Base-by-base conservation (phyloP, 306 rosid species). In the Mimosa bimucronata region DNA sequence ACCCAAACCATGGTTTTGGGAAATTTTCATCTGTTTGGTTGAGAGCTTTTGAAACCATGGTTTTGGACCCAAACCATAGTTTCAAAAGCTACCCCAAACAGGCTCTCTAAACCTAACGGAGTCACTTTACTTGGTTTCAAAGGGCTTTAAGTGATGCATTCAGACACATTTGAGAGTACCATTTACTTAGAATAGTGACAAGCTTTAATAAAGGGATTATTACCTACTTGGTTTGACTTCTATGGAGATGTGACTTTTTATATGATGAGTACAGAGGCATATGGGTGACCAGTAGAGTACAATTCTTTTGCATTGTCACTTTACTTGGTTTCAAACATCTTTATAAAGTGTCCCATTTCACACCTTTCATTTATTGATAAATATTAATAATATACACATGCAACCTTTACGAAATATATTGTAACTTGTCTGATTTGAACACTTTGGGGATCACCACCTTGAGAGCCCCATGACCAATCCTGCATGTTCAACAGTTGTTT, bases 261-360 rank as follows among this genome's bases (percentile, higher is more conserved):
- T 48, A 16, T 4, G 55, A 16, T 48, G 19, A 48, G 21, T 48
- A 48, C 21, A 48, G 55, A 48, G 5, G 21, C 55, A 48, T 16
- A 48, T 48, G 55, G 21, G 21, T 48, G 55, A 16, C 55, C 55
- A 16, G 55, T 48, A 16, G 21, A 48, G 55, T 16, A 48, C 55
- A 48, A 13, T 1, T 42, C 7, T 15, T 11, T 65, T 48, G 6
- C 45, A n/a, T 53, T 31, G 50, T 67, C 85, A 81, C 81, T 69
- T 78, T 78, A 26, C 38, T 81, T 77, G 83, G 81, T 81, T 68
- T 52, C 13, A 7, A 78, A 74, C 60, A 62, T 38, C 64, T 73
- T 73, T 14, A n/a, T n/a, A n/a, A 13, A 5, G 14, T 37, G 16
- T 29, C 57, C 50, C 77, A 64, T 67, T 78, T 57, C 58, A 42